Conservation (phyloP, 164 flowering plant species). For the Umbellularia californica region DNA sequence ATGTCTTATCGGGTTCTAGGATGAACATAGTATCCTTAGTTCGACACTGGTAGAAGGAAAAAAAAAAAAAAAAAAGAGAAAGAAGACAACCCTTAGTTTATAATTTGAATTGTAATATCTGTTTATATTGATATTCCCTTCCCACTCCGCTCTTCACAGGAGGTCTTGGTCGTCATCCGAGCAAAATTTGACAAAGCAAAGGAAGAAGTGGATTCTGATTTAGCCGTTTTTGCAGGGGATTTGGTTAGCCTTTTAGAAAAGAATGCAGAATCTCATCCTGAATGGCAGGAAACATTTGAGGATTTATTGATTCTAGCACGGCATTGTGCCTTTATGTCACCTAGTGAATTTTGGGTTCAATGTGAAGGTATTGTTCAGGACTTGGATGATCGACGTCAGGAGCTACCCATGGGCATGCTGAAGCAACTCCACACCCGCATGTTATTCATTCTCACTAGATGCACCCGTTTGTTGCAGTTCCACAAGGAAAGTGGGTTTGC, state of each 20-base stretch:
- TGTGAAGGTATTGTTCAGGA: conserved; percentile 99
- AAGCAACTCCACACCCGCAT: conserved; percentile 97
- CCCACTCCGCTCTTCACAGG: conserved; percentile 40
- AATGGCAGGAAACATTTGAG: conserved; percentile 96
- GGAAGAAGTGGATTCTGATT: conserved; percentile 97
- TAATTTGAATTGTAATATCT: background rate
- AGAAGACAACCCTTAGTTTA: too few species aligned
- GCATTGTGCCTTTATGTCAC: conserved; percentile 86
- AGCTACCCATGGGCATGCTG: conserved; percentile 80
- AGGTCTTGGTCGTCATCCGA: conserved; percentile 73
- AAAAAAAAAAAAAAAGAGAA: too few species aligned
- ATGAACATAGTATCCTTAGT: too few species aligned
- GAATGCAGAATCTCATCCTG: conserved; percentile 88
- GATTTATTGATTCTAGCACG: conserved; percentile 88
- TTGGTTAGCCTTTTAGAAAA: conserved; percentile 85
- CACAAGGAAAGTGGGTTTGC: conserved; percentile 95
- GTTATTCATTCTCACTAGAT: conserved; percentile 97
- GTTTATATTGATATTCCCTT: background rate
- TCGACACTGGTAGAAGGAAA: too few species aligned
- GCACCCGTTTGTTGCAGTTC: conserved; percentile 93
- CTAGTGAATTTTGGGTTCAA: conserved; percentile 98
- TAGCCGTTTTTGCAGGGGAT: conserved; percentile 94
- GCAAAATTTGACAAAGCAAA: conserved; percentile 96
- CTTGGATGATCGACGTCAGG: conserved; percentile 95
- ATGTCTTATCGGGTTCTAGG: too few species aligned